Conservation (phyloP, 2,329 filamentous ascomycete genomes). For the Aspergillus floridensis region DNA sequence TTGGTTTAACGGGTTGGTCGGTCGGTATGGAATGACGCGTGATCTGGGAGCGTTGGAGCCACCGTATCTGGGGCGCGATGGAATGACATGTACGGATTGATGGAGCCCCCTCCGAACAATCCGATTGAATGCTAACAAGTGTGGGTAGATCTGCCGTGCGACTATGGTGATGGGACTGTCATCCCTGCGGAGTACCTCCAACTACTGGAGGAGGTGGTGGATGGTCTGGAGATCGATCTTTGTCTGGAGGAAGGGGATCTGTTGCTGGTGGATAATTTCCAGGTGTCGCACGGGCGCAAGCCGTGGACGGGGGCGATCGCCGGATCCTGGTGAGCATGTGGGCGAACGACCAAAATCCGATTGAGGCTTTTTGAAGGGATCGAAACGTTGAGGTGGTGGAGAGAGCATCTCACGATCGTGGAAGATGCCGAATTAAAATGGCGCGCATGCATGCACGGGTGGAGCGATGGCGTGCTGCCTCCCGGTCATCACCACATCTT, state of each 20-base stretch:
- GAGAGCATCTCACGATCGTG: not conserved
- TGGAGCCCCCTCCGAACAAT: not conserved
- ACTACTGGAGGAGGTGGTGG: not conserved
- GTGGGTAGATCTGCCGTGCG: not conserved
- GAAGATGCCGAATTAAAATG: not conserved
- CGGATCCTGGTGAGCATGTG: not conserved
- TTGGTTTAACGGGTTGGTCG: not conserved
- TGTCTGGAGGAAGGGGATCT: not conserved
- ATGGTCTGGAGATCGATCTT: not conserved
- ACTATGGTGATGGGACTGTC: not conserved
- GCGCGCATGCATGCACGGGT: not conserved
- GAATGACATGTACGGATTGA: not conserved
- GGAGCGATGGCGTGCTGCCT: too few species aligned
- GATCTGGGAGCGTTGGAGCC: not conserved
- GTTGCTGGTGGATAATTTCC: not conserved
- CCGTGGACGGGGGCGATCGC: not conserved
- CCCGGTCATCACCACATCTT: not conserved
- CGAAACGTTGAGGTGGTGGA: too few species aligned
- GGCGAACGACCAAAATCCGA: not conserved
- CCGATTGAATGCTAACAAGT: not conserved
- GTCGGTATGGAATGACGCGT: not conserved
- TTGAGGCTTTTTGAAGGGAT: not conserved
- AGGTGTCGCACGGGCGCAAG: not conserved
- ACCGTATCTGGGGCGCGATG: not conserved
- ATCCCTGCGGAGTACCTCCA: not conserved